Base-by-base conservation (phyloP, 371 early-diverging fungal species). In the Mycotypha africana region DNA sequence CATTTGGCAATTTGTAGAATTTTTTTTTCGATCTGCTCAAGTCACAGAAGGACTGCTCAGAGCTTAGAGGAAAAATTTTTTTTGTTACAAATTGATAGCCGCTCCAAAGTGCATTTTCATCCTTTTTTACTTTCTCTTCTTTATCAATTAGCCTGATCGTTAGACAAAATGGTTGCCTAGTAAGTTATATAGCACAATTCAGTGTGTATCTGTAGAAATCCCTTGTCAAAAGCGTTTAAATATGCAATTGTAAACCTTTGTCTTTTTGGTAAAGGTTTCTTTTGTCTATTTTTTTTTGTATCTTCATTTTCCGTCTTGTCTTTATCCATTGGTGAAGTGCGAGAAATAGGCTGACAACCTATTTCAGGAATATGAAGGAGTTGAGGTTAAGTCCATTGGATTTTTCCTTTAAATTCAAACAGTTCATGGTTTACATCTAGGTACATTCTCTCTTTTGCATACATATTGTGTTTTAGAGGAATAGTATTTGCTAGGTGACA, bases 81-180 rank as follows among this genome's bases (percentile, higher is more conserved):
- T n/a, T n/a, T n/a, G n/a, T n/a, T n/a, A n/a, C n/a, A n/a, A n/a
- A n/a, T n/a, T n/a, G n/a, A n/a, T n/a, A n/a, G n/a, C n/a, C n/a
- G n/a, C n/a, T n/a, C n/a, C n/a, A n/a, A n/a, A n/a, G n/a, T n/a
- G n/a, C n/a, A n/a, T n/a, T n/a, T n/a, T n/a, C n/a, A n/a, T n/a
- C n/a, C n/a, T n/a, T n/a, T n/a, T n/a, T n/a, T n/a, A n/a, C n/a
- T n/a, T n/a, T n/a, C n/a, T n/a, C n/a, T n/a, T n/a, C n/a, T n/a
- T n/a, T n/a, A n/a, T n/a, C n/a, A n/a, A n/a, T n/a, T n/a, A n/a
- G n/a, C n/a, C n/a, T n/a, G n/a, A n/a, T n/a, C n/a, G n/a, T n/a
- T n/a, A n/a, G n/a, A n/a, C n/a, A n/a, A 28, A 28, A 33, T 33
- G 34, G 34, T n/a, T 33, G 34, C 34, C 34, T 33, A 33, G 34